Evolutionary conservation across 768 basidiomycete genomes (phyloP), one percentile per base, ranked within the genome.

Genomic region (Scleroderma bovista): DNA sequence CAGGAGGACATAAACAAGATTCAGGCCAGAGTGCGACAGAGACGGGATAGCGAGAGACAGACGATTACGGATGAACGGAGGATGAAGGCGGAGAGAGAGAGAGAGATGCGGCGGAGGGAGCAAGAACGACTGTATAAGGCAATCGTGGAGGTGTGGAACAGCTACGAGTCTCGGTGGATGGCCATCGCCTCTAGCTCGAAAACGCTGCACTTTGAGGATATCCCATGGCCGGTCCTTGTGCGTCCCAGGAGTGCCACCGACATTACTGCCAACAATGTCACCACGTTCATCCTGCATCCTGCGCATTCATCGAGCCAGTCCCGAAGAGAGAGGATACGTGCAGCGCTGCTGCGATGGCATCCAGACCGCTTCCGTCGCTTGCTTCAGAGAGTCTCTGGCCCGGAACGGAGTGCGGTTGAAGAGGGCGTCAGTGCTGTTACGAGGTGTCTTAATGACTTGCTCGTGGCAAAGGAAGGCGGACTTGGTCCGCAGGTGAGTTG

Each of bases 271-370:
- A 69, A 72, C n/a, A 71, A 71, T n/a, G 75, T 90, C 44, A 62
- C 69, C 17, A 60, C 63, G 43, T 88, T 91, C 63, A 67, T 92
- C 40, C 65, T 87, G 36, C 85, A 84, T 20, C 72, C 77, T n/a
- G 53, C 70, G 15, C 86, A 89, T 64, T 86, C 86, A 13, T 66
- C 68, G 50, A 71, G 69, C 9, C 74, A 78, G 54, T 70, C 81
- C 33, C 74, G 72, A 53, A 86, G 80, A 62, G 85, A 88, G 48
- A 74, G 85, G 51, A 76, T 88, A 51, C 77, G 80, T 41, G 72
- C 65, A 23, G 86, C 84, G 0, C 75, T 86, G 64, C 75, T 86
- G 19, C 74, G 85, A 38, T 90, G 87, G 87, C 88, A 92, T 60
- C 89, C 88, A 3, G 88, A 91, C 65, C 71, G 86, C 40, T 89